These are phyloP conservation scores for Aphanocladium album DNA, from an alignment of 2,329 filamentous ascomycete species.

Conservation along the genomic window DNA sequence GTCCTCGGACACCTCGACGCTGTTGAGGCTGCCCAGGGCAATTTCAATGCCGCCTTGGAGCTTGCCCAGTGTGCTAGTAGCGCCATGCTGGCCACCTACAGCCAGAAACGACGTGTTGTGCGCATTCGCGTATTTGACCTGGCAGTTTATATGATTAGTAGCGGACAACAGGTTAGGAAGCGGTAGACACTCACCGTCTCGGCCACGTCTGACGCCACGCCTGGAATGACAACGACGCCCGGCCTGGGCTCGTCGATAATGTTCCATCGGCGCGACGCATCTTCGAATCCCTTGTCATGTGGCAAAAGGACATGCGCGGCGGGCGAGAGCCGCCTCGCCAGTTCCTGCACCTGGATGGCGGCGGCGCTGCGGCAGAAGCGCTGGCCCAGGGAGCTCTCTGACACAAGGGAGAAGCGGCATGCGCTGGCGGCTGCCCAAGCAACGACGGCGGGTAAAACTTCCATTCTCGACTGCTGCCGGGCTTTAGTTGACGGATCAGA, in stretches of 20 bases:
- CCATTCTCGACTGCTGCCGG: background rate
- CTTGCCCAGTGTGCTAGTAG: slow-evolving; percentile 41
- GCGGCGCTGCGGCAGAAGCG: background rate
- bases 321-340: background rate
- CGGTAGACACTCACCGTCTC: background rate
- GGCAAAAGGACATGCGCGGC: background rate
- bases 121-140: slow-evolving; percentile 40
- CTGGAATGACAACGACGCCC: background rate
- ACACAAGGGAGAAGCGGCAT: background rate
- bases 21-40: slow-evolving; percentile 38
- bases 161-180: no score
- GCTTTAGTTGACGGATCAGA: background rate
- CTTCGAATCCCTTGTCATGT: background rate
- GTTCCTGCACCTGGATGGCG: background rate
- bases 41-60: slow-evolving; percentile 49
- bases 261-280: slow-evolving; percentile 5
- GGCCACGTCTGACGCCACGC: slow-evolving; percentile 1
- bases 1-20: slow-evolving; percentile 36
- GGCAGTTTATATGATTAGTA: background rate
- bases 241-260: background rate
- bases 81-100: slow-evolving; percentile 48
- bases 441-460: background rate
- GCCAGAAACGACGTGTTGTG: slow-evolving; percentile 46
- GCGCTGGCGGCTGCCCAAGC: slow-evolving; percentile 1
- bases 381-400: background rate